Evolutionary conservation across 2,329 filamentous ascomycete genomes (phyloP), one percentile per base, ranked within the genome.

Genomic region (Epichloe amarillans): DNA sequence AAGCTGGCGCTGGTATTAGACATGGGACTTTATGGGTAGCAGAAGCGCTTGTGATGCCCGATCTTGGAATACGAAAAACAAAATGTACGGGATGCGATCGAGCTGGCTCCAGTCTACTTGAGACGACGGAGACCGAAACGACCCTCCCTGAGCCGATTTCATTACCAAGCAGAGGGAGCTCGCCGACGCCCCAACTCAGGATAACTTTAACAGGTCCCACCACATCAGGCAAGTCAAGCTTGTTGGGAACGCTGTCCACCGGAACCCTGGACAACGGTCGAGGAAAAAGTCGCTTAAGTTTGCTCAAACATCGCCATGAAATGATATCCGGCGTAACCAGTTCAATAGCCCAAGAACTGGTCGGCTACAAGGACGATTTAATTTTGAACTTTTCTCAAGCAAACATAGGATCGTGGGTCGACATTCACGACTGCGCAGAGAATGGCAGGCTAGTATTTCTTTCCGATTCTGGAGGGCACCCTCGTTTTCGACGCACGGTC

Each of bases 261-360:
- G 89, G 89, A 2, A 85, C 83, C 1, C 72, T 95, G 17, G 93
- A 98, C 63, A 96, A 97, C 64, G 91, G 91, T 0, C 77, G 90
- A 55, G 93, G 93, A 0, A 93, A 89, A 63, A 95, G 88, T 62
- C 80, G 93, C 49, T 73, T 96, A 26, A 91, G 87, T 60, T 75
- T 97, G 47, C 72, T 98, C 33, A 95, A 89, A 63, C 93, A 98
- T 66, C 82, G 87, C 11, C 93, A 98, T 63, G 93, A 98, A 64
- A 86, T 97, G 52, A 84, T 79, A 3, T 94, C 91, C 2, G 93
- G 93, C 0, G 76, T 95, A 55, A 98, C 93, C 1, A 96, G 89
- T 62, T 97, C 91, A 5, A 84, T 98, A 43, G 88, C 93, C 0
- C 91, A 96, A 61, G 93, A 97, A 64, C 74, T 98, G 10, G 79